Conservation (phyloP, 176 grass and related monocot species). For the Aegilops speltoides region DNA sequence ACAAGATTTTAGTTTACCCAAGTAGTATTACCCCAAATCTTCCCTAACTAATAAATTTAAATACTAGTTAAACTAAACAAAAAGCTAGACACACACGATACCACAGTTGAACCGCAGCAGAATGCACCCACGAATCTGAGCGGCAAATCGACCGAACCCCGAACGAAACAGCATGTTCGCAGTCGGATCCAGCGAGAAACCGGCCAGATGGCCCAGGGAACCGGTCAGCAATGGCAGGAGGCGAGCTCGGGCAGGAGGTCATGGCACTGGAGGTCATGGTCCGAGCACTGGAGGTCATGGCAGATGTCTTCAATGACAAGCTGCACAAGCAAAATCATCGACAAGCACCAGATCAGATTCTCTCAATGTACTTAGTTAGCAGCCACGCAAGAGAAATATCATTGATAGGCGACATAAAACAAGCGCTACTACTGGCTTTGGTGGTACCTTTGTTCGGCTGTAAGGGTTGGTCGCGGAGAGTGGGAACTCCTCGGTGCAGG, state of each 20-base stretch:
- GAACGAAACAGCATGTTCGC: background rate
- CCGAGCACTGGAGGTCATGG: no score
- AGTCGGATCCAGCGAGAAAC: conserved; percentile 33
- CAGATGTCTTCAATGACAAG: no score
- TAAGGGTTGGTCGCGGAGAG: no score
- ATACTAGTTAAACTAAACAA: background rate
- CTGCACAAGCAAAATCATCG: no score
- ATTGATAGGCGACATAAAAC: no score
- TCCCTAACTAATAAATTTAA: background rate
- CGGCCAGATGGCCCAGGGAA: background rate
- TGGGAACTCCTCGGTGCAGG: no score
- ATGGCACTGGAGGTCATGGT: no score
- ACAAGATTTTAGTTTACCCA: background rate
- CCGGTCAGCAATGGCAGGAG: background rate
- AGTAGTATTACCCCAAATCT: background rate
- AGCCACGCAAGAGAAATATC: no score
- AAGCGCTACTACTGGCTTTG: no score
- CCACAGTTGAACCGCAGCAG: background rate
- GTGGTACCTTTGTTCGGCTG: no score
- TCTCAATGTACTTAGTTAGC: no score
- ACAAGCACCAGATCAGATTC: no score
- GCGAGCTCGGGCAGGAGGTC: background rate
- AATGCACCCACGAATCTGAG: conserved; percentile 41
- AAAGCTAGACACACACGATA: background rate
- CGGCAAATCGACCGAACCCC: background rate